Evolutionary conservation across 495 filamentous ascomycete species (phyloP).

Genomic region (Aspergillus coremiiformis): DNA sequence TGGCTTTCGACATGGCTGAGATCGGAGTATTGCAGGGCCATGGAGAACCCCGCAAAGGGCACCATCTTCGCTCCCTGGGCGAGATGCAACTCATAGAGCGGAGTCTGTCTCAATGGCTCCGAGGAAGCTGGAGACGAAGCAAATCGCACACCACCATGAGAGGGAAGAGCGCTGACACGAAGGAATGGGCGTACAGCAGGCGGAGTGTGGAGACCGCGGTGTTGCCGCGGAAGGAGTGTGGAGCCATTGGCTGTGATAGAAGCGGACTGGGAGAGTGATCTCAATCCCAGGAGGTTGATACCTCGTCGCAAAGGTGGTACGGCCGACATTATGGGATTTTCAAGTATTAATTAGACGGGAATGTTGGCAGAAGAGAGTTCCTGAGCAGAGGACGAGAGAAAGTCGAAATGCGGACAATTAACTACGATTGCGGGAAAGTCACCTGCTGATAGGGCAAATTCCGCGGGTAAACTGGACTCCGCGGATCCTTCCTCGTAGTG

Average conservation of each 20-base stretch:
- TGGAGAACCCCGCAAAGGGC: slow-evolving; percentile 86
- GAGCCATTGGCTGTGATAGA: slow-evolving; percentile 36
- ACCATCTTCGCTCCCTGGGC: slow-evolving; percentile 85
- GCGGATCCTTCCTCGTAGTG: neutral
- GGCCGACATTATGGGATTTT: slow-evolving; percentile 27
- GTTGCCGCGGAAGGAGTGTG: slow-evolving; percentile 26
- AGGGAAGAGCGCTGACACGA: slow-evolving; percentile 11
- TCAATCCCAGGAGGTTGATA: slow-evolving; percentile 26
- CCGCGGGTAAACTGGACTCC: slow-evolving; percentile 10
- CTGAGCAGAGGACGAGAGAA: neutral
- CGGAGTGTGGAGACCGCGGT: slow-evolving; percentile 22
- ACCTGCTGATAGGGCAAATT: slow-evolving; percentile 33
- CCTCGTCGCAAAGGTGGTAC: slow-evolving; percentile 29
- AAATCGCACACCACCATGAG: slow-evolving; percentile 41
- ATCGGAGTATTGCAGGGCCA: slow-evolving; percentile 84
- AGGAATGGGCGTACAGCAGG: slow-evolving; percentile 14
- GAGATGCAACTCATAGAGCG: slow-evolving; percentile 77
- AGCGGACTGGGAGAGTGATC: slow-evolving; percentile 20
- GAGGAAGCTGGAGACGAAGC: slow-evolving; percentile 46
- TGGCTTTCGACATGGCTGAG: slow-evolving; percentile 73
- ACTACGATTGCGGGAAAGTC: slow-evolving; percentile 32
- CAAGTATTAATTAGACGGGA: slow-evolving; percentile 9
- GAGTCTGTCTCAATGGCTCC: slow-evolving; percentile 56
- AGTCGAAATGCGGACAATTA: slow-evolving; percentile 22
- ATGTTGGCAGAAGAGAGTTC: slow-evolving; percentile 14